Base-by-base conservation (phyloP, 1,139 yeast genomes). In the Saccharomyces hybrid region DNA sequence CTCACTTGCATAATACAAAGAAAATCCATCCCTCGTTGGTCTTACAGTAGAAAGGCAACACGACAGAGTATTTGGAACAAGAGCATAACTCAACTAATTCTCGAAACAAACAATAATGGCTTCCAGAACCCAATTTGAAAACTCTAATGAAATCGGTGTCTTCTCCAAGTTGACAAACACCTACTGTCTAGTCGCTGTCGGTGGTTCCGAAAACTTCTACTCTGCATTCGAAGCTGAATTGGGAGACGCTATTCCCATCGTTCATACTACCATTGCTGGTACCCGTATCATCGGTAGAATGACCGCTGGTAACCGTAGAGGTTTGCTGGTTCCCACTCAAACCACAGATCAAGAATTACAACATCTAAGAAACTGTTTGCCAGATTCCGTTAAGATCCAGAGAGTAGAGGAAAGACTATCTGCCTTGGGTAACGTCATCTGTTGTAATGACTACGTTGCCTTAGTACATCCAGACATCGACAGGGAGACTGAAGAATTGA, bases 271-370 rank as follows among this genome's bases (percentile, higher is more conserved):
- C 59, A 93, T 95, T 66, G 97, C 97, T 48, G 99, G 99, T 63
- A 90, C 96, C 64, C 86, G 99, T 75, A 95, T 95, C 62, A 88
- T 95, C 58, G 99, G 99, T 63, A 83, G 99, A 73, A 88, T 95
- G 96, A 88, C 97, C 47, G 97, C 97, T 46, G 99, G 99, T 68
- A 95, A 95, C 79, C 85, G 99, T 78, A 83, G 98, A 71, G 99
- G 99, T 47, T 78, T 95, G 62, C 80, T 95, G 56, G 99, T 95
- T 16, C 99, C 99, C 58, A 88, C 96, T 28, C 97, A 91, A 73
- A 95, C 99, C 52, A 89, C 98, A n/a, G 99, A 95, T 73, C 99
- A 93, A 75, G 99, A 95, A 74, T 83, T 95, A 65, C 95, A 90
- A 85, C 99, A 95, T 75, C 77, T 95, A 70, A 83, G 99, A 81